Percentiles rank a stretch among this genome's conserved stretches.
These are phyloP conservation scores for Paecilomyces dactylethromorphus DNA, from an alignment of 2,329 filamentous ascomycete genomes.

Conservation along the genomic window DNA sequence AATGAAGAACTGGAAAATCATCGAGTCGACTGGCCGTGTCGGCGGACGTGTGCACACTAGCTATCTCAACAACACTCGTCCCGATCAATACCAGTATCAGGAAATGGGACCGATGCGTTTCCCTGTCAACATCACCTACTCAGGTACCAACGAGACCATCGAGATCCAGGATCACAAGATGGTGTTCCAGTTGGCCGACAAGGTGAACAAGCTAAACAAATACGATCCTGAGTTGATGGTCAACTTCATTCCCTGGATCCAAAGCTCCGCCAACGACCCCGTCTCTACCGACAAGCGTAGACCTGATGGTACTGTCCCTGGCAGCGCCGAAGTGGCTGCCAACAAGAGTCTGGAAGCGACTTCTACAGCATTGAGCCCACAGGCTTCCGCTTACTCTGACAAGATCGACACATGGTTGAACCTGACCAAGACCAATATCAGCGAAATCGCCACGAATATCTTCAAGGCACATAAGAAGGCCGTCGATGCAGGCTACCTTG, in stretches of 20 bases:
- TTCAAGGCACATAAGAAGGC: constrained; percentile 50
- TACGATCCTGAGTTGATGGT: constrained; percentile 29
- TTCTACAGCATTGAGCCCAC: not conserved
- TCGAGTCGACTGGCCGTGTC: constrained; percentile 35
- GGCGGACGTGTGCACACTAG: constrained; percentile 40
- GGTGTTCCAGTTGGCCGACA: constrained; percentile 36
- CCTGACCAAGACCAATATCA: constrained; percentile 12
- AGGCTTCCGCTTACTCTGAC: not conserved
- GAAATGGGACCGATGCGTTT: constrained; percentile 44
- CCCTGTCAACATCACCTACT: constrained; percentile 34
- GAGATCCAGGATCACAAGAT: constrained; percentile 38
- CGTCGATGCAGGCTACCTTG: constrained; percentile 51
- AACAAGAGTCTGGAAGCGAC: constrained; percentile 21
- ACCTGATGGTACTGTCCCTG: constrained; percentile 49
- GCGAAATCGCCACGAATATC: constrained; percentile 22
- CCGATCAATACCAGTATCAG: constrained; percentile 31
- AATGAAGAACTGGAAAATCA: constrained; percentile 40
- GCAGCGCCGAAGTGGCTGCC: constrained; percentile 40
- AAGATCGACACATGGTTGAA: not conserved
- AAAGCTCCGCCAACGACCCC: constrained; percentile 46
- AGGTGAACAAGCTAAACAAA: constrained; percentile 36
- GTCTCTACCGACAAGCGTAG: constrained; percentile 44
- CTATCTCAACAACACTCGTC: constrained; percentile 34
- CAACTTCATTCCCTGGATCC: constrained; percentile 38
- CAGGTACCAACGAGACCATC: constrained; percentile 36